Base-by-base conservation (phyloP, 2,329 filamentous ascomycete species). In the Fusarium duplospermum region DNA sequence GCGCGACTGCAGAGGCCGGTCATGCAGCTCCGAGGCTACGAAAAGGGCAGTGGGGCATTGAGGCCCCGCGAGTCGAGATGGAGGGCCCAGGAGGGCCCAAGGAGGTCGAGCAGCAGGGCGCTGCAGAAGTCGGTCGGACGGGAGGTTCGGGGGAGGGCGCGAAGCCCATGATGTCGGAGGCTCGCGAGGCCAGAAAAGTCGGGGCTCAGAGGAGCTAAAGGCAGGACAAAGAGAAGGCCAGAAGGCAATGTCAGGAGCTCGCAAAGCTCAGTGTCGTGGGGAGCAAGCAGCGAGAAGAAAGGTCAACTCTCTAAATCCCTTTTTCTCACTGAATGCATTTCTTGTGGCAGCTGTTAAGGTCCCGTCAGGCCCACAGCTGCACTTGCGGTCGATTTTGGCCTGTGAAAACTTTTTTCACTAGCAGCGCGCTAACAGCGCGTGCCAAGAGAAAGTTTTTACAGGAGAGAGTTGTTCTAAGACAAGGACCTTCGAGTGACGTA, bases 1-100 rank as follows among this genome's bases (percentile, higher is more conserved):
- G 35, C 31, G 2, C 33, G 50, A 64, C 65, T 64, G 62, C 58
- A 66, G 52, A 71, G 69, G 22, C 69, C 67, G 50, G 67, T 70
- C 33, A 62, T n/a, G 60, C 45, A 69, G 66, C 66, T 54, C 56
- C 35, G 14, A 35, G 59, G 62, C 62, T 69, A 40, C 59, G 31
- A 64, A 67, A 65, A 64, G 62, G 38, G 65, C 59, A 63, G 20
- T n/a, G 56, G n/a, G 47, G 24, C 50, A 61, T 71, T 22, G 20
- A 11, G 8, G 58, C 16, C 36, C 57, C 58, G 33, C 40, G 20
- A 22, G 35, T 50, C 45, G 14, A 50, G 45, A 1, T 50, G 20
- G 45, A 27, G 45, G 45, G 22, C 45, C 27, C 4, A 27, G 10
- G 20, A 62, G 59, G 64, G 33, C 59, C 24, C 35, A 22, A 40